These are phyloP conservation scores for Triticum monococcum DNA, from an alignment of 176 grass and related monocot species.

Conservation along the genomic window DNA sequence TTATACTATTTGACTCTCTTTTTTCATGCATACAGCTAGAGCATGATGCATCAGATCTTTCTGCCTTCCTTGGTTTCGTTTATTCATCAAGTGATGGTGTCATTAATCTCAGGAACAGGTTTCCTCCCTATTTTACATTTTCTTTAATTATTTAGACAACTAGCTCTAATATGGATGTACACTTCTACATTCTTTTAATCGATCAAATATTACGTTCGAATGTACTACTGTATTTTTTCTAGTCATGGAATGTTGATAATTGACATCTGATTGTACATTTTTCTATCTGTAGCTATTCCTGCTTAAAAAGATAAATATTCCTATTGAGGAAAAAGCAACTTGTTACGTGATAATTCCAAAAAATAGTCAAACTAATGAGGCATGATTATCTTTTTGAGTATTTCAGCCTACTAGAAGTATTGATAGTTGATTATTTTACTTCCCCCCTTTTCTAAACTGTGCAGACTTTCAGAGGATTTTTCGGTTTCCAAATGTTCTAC, in stretches of 20 bases:
- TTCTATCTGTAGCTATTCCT: background rate
- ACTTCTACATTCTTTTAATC: background rate
- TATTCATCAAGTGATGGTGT: slow-evolving; percentile 8
- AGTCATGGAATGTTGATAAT: background rate
- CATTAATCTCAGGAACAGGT: slow-evolving; percentile 6
- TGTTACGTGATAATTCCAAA: background rate
- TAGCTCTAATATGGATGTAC: background rate
- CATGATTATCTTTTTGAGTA: background rate
- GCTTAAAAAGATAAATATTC: background rate
- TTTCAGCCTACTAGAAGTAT: no score
- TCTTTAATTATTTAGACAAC: background rate
- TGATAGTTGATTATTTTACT: background rate
- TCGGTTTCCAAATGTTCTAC: background rate
- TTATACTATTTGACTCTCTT: background rate
- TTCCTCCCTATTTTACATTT: background rate
- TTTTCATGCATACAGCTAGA: background rate
- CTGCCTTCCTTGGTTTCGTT: background rate
- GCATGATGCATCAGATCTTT: background rate
- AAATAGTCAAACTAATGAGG: background rate
- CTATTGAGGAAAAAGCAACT: background rate
- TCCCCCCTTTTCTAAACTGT: background rate
- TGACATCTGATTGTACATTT: background rate
- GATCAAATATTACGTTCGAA: background rate
- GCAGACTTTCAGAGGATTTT: background rate
- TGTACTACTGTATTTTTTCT: background rate